phyloP scores from a whole-genome alignment of 1,284 basidiomycete genomes.

The Apiotrichum gamsii region DNA sequence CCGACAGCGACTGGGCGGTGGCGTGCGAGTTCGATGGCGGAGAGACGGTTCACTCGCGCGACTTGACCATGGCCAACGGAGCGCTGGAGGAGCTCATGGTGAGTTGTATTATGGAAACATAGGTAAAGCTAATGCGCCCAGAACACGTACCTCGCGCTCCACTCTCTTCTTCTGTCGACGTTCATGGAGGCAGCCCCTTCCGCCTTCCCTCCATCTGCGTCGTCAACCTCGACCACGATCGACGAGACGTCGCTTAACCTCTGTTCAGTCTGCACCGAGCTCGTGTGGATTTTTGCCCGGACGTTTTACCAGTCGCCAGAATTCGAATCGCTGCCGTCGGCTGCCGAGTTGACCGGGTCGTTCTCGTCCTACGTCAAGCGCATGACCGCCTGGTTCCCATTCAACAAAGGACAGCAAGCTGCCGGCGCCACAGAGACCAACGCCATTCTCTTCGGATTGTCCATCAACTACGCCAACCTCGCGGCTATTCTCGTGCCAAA shows the following conservation, averaged over 20 bases:
- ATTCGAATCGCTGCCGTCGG: not conserved
- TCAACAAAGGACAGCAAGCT: conserved; percentile 37
- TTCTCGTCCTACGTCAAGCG: conserved; percentile 36
- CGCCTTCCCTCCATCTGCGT: conserved; percentile 58
- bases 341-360: conserved; percentile 16
- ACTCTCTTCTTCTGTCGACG: conserved; percentile 68
- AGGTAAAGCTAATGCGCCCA: no score
- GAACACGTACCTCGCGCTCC: conserved; percentile 53
- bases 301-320: conserved; percentile 44
- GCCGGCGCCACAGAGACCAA: conserved; percentile 3
- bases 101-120: conserved; percentile 2
- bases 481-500: conserved; percentile 30
- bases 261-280: conserved; percentile 57
- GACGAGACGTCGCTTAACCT: conserved; percentile 55
- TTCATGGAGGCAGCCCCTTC: conserved; percentile 78
- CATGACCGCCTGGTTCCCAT: conserved; percentile 79
- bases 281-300: conserved; percentile 64
- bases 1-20: conserved; percentile 5
- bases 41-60: not conserved
- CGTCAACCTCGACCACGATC: conserved; percentile 8
- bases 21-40: conserved; percentile 4
- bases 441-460: conserved; percentile 49
- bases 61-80: conserved; percentile 10
- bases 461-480: conserved; percentile 52
- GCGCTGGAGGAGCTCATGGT: conserved; percentile 25